Base-by-base conservation (phyloP, 805 yeast species). In the Ogataea siamensis region DNA sequence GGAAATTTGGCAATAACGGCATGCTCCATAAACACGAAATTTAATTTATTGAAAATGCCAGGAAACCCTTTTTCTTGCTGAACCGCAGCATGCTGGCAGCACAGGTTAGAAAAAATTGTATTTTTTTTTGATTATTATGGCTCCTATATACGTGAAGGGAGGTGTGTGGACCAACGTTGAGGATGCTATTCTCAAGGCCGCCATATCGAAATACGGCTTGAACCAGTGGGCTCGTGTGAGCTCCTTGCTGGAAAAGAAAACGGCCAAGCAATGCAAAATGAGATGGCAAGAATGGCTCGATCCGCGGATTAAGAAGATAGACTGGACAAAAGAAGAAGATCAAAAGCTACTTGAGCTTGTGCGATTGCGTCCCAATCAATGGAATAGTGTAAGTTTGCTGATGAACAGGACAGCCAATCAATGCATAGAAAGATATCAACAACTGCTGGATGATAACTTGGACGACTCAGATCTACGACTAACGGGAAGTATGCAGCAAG, bases 141-240 rank as follows among this genome's bases (percentile, higher is more conserved):
- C 69, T 50, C 84, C 91, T 1, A 67, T 81, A 0, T 85, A 84
- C 54, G 84, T 85, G 32, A 85, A 82, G 56, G 96, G 95, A 19
- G 96, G 95, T 31, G 80, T 76, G 4, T 89, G 98, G 98, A 80
- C 95, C 5, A 82, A 86, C 54, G 74, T 75, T 3, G 83, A 74
- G 47, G 99, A 93, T 60, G 91, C 87, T 60, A 83, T 93, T 29
- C 67, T 91, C 28, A 80, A 82, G 47, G 95, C 96, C 0, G 96
- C 96, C 1, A 85, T 93, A 2, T 75, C 93, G 26, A 93, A 91
- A 56, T 91, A 91, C 60, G 99, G 99, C 0, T 67, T 88, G 13
- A 88, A 86, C 50, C 96, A 93, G 54, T 91, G 99, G 99, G 74
- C 93, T 10, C 74, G 96, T 34, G 91, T 91, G 4, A 84, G 96